Evolutionary conservation across 1,284 basidiomycete genomes (phyloP), one percentile per base, ranked within the genome.

Genomic region (Coniferiporia weirii): DNA sequence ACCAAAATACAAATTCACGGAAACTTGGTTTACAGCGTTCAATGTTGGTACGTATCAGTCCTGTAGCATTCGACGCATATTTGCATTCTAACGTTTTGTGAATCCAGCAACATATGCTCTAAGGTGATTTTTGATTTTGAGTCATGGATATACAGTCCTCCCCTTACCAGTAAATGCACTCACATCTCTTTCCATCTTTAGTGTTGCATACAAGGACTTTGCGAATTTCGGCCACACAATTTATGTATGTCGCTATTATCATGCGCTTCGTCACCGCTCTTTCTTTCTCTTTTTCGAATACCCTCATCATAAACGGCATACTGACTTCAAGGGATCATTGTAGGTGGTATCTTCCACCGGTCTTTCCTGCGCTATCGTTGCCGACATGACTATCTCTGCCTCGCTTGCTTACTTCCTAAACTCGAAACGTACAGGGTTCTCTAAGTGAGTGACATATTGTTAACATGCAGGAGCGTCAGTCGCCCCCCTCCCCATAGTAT

Each of bases 341-440:
- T 22, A 52, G 50, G 50, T 52, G n/a, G 50, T 35, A n/a, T 52
- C 50, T 7, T 32, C 50, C 32, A 52, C 50, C 12, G 50, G 50
- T 35, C 50, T 52, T 7, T 20, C 50, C 20, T 35, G 17, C 20
- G 35, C 22, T 22, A 52, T 52, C 9, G 50, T 32, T 7, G 50
- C 50, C 32, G 50, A 52, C 35, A 32, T 35, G 32, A 52, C 27
- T 9, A 36, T 52, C 50, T 35, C 50, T 15, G n/a, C 10, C 50
- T 35, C 50, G 50, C 50, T 52, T 36, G 32, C 32, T 17, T 52
- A 52, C 50, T 52, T n/a, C 22, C 50, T 52, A 15, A 52, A 52
- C 50, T 36, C 32, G 22, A 52, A 36, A 32, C 50, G 50, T 8
- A 52, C 50, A 13, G 50, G 50, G 8, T 52, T 52, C 32, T 52